Percentiles rank a stretch among this genome's conserved stretches.
phyloP scores from a whole-genome alignment of 345 rosid species.

The Physaria fendleri region DNA sequence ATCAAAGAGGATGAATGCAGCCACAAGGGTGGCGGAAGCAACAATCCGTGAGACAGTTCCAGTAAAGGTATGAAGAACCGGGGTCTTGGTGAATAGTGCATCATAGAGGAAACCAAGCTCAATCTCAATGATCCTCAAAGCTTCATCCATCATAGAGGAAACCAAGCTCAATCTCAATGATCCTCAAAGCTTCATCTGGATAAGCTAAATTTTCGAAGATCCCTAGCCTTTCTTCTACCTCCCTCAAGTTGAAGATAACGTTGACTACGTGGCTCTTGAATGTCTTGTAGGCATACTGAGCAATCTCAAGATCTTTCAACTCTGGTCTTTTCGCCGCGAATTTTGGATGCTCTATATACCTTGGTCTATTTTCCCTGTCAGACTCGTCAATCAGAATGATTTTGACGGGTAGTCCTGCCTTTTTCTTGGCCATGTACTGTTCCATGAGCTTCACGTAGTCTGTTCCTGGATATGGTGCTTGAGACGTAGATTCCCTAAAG shows the following conservation, averaged over 20 bases:
- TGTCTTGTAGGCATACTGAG: conserved; percentile 32
- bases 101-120: no score
- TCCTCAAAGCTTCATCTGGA: conserved; percentile 37
- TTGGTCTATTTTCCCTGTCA: conserved; percentile 28
- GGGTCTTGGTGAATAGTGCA: conserved; percentile 46
- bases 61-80: conserved; percentile 27
- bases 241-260: conserved; percentile 43
- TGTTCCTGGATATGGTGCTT: conserved; percentile 53
- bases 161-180: conserved; percentile 56
- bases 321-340: background rate
- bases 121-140: no score
- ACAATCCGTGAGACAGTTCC: conserved; percentile 28
- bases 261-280: conserved; percentile 55
- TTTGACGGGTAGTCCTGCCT: conserved; percentile 35
- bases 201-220: conserved; percentile 12
- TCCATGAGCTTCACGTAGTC: conserved; percentile 63
- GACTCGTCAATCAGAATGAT: conserved; percentile 41
- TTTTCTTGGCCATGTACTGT: conserved; percentile 42
- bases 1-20: conserved; percentile 34
- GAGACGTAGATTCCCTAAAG: conserved; percentile 52
- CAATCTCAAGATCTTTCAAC: conserved; percentile 17
- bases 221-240: conserved; percentile 36
- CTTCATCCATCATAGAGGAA: conserved; percentile 55
- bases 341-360: conserved; percentile 14
- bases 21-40: conserved; percentile 21